Conservation (phyloP, 2,329 filamentous ascomycete species). For the Xylariaceae sp. region DNA sequence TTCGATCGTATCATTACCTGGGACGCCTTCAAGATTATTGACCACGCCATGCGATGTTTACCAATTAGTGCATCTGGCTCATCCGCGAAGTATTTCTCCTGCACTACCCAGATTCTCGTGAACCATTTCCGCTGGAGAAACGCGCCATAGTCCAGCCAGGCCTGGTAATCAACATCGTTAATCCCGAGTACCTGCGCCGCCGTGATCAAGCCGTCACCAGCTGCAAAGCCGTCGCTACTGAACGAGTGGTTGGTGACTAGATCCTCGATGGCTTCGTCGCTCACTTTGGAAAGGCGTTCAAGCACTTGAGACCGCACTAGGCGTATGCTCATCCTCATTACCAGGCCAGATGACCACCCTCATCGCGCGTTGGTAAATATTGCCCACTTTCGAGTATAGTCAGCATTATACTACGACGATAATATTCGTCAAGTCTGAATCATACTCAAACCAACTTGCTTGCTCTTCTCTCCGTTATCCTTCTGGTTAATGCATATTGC, state of each 20-base stretch:
- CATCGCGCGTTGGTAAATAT: slow-evolving; percentile 5
- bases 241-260: not conserved
- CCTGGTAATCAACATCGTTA: not conserved
- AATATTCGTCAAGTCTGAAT: too few species aligned
- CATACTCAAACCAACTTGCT: slow-evolving; percentile 1
- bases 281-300: slow-evolving; percentile 2
- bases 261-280: not conserved
- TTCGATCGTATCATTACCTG: slow-evolving; percentile 1
- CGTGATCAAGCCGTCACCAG: not conserved
- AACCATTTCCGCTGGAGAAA: slow-evolving; percentile 9
- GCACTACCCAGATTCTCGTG: slow-evolving; percentile 7
- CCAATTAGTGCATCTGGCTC: slow-evolving; percentile 3
- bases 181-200: not conserved
- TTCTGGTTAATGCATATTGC: slow-evolving; percentile 3
- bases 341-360: slow-evolving; percentile 6
- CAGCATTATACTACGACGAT: too few species aligned
- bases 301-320: slow-evolving; percentile 2
- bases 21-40: slow-evolving; percentile 3
- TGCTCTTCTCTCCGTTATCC: not conserved
- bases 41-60: slow-evolving; percentile 3
- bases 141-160: slow-evolving; percentile 2
- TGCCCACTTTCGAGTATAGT: slow-evolving; percentile 1
- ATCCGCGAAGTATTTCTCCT: slow-evolving; percentile 6
- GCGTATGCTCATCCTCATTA: slow-evolving; percentile 6
- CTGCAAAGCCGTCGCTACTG: slow-evolving; percentile 1